Evolutionary conservation across 768 basidiomycete species (phyloP).

Genomic region (Boletus insuetus): DNA sequence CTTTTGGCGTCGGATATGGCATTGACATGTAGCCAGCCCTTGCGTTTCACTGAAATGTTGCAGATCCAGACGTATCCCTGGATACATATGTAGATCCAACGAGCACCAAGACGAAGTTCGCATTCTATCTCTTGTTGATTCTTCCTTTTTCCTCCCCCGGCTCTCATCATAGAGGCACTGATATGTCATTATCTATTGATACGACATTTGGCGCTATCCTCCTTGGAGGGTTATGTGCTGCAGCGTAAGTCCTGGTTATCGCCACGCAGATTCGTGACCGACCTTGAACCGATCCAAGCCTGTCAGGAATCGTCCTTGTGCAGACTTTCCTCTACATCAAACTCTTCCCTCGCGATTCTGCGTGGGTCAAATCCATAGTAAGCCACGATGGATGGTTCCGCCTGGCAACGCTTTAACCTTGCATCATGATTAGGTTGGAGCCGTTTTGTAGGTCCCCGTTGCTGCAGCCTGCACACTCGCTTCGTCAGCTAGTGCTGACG

Average conservation of each 20-base stretch:
- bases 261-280: neutral
- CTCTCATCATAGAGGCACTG: too few relatives aligned
- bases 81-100: too few relatives aligned
- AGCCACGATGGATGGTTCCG: neutral
- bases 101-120: too few relatives aligned
- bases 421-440: slow-evolving; percentile 21
- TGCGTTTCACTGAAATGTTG: too few relatives aligned
- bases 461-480: too few relatives aligned
- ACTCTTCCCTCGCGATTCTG: slow-evolving; percentile 26
- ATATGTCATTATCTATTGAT: slow-evolving; percentile 12
- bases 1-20: too few relatives aligned
- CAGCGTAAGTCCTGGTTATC: slow-evolving; percentile 16
- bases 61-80: too few relatives aligned
- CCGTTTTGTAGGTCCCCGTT: slow-evolving; percentile 21
- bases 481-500: too few relatives aligned
- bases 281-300: slow-evolving; percentile 7
- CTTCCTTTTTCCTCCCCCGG: too few relatives aligned
- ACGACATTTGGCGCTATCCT: slow-evolving; percentile 29
- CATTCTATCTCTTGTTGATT: too few relatives aligned
- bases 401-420: neutral
- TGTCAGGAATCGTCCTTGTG: slow-evolving; percentile 28
- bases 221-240: slow-evolving; percentile 29
- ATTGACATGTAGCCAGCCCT: too few relatives aligned
- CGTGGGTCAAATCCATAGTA: slow-evolving; percentile 22
- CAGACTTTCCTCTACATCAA: slow-evolving; percentile 31